These are phyloP conservation scores for Penicillium sclerotiorum DNA, from an alignment of 2,329 filamentous ascomycete genomes.

Conservation along the genomic window DNA sequence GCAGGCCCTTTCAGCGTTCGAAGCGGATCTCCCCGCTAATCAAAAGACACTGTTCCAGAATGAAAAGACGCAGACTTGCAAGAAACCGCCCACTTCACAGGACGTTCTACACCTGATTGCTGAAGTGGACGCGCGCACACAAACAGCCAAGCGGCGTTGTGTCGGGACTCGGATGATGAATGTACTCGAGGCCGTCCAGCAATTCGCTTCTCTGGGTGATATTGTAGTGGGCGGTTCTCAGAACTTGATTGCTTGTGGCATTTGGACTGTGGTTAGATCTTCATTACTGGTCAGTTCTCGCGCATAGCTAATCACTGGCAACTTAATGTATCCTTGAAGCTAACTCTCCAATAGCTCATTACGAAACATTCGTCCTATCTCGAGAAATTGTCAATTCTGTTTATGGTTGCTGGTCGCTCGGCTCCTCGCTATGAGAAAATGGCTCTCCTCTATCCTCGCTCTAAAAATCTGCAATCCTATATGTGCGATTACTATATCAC, in stretches of 20 bases:
- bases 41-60: slow-evolving; percentile 32
- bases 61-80: slow-evolving; percentile 8
- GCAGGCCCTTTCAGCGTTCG: slow-evolving; percentile 46
- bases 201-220: slow-evolving; percentile 49
- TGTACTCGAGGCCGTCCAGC: slow-evolving; percentile 45
- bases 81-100: slow-evolving; percentile 29
- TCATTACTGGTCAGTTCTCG: slow-evolving; percentile 42
- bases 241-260: slow-evolving; percentile 49
- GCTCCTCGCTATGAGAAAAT: slow-evolving; percentile 46
- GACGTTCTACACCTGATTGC: slow-evolving; percentile 49
- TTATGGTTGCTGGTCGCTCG: slow-evolving; percentile 47
- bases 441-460: slow-evolving; percentile 44
- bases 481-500: slow-evolving; percentile 48
- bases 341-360: slow-evolving; percentile 24
- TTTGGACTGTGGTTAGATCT: slow-evolving; percentile 50
- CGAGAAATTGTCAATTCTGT: slow-evolving; percentile 43
- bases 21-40: slow-evolving; percentile 38
- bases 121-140: slow-evolving; percentile 35
- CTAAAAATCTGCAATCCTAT: slow-evolving; percentile 38
- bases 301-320: too few species aligned
- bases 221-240: slow-evolving; percentile 47
- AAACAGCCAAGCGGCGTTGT: slow-evolving; percentile 30
- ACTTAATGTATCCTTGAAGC: background rate
- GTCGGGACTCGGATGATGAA: slow-evolving; percentile 48
- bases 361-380: slow-evolving; percentile 37